Evolutionary conservation across 2,329 filamentous ascomycete species (phyloP), one percentile per base, ranked within the genome.

Genomic region (Fonsecaea erecta): DNA sequence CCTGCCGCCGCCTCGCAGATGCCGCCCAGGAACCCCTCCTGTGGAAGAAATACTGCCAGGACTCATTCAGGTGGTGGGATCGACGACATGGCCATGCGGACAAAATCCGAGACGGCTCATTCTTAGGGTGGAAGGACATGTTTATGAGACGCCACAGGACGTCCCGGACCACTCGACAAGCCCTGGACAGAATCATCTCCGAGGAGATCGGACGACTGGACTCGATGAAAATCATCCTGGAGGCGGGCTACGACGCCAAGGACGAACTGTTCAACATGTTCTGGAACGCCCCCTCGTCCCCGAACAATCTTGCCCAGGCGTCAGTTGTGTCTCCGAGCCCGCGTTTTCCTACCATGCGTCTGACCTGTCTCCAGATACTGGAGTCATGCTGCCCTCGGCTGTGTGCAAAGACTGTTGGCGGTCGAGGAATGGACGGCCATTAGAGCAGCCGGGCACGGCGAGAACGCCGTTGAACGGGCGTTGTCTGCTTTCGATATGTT

Each of bases 401-500:
- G 89, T 73, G 88, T 98, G 58, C 91, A 98, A 76, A 87, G 94
- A 67, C 86, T 86, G 68, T 85, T 90, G 62, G 94, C 93, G 7
- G 83, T 98, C 62, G 84, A 88, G 48, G 86, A 91, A 74, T 98
- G 93, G 94, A 80, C 80, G 67, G 83, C 83, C 60, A 70, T 91
- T 60, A 78, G 76, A 48, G 75, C 78, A 28, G 80, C 83, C 5
- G 53, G 35, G n/a, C 21, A 60, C 16, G 81, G 84, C 60, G 77
- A 81, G 60, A 80, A 87, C 24, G 76, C 85, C 7, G 81, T 97
- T 21, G 67, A 69, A 37, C 52, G 34, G 28, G 43, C 90, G 1
- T 80, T 98, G 16, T 90, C 88, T 21, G 90, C 90, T 14, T 96
- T 96, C 75, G 95, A 98, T 76, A 85, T 98, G 77, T 98, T 98